phyloP scores from a whole-genome alignment of 2,329 filamentous ascomycete species.

The Basipetospora sp. region DNA sequence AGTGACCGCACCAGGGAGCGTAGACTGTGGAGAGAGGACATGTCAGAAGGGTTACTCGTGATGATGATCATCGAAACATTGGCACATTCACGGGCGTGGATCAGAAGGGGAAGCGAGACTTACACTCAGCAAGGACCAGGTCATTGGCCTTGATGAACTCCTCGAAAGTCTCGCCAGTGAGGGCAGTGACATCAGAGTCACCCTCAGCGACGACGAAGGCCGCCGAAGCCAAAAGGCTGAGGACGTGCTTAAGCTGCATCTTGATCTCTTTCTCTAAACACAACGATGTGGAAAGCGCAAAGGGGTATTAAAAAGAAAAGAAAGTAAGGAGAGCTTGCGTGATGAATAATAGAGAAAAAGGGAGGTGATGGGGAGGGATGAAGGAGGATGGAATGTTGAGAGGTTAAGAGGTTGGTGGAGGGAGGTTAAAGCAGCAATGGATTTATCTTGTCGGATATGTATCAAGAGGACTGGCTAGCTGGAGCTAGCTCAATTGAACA shows the following conservation, averaged over 20 bases:
- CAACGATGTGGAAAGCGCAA: slow-evolving; percentile 1
- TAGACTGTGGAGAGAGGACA: slow-evolving; percentile 31
- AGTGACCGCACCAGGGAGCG: slow-evolving; percentile 94
- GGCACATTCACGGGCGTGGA: no score
- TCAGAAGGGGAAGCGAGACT: slow-evolving; percentile 19
- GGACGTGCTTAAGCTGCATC: slow-evolving; percentile 38
- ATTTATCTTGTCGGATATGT: no score
- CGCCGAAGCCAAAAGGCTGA: slow-evolving; percentile 39
- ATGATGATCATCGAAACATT: no score
- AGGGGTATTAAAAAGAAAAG: slow-evolving; percentile 6
- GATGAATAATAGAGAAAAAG: slow-evolving; percentile 1
- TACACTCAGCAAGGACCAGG: slow-evolving; percentile 88
- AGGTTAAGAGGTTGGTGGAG: no score
- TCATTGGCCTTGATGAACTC: slow-evolving; percentile 74
- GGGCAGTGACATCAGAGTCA: slow-evolving; percentile 62
- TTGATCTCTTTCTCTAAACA: slow-evolving; percentile 11
- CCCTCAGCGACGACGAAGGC: slow-evolving; percentile 43
- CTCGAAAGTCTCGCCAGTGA: slow-evolving; percentile 77
- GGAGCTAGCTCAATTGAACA: no score
- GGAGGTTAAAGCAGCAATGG: no score
- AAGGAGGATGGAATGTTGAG: no score
- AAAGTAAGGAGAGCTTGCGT: slow-evolving; percentile 4
- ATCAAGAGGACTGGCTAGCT: no score
- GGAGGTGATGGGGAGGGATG: not conserved
- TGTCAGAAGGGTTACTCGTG: not conserved